Evolutionary conservation across 1,284 basidiomycete genomes (phyloP), one percentile per base, ranked within the genome.

Genomic region (Sanghuangporus sanghuang): DNA sequence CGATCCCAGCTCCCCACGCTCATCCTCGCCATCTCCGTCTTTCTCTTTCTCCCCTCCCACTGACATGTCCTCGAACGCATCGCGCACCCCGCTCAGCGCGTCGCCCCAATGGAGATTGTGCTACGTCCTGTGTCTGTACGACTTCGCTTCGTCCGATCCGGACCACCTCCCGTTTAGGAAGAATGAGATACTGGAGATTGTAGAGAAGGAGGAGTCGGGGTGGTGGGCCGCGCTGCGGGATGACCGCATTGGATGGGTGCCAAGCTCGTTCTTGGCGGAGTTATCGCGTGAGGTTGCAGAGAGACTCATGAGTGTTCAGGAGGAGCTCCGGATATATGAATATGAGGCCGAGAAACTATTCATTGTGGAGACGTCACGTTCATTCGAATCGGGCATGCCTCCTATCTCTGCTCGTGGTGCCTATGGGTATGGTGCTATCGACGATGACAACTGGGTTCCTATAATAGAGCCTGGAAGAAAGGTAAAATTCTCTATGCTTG

Each of bases 151-250:
- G 2, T 75, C 79, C 18, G 90, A 90, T 67, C 73, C 78, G 11
- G 81, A 80, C 68, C 85, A 87, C 64, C 78, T 91, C 16, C 75
- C 81, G 1, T 90, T 91, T 72, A 73, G 73, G 44, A 82, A 82
- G 74, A 82, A 84, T 66, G 89, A 91, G 67, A 80, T 90, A 11
- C 74, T 92, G 36, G 80, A 83, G 36, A 77, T 92, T 57, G 77
- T 91, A 48, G 84, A 84, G 72, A 78, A 81, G 71, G 87, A 90
- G 72, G 78, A 80, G n/a, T 82, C 84, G 3, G 89, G 90, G 6
- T 91, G 89, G 89, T 91, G 88, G 87, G 89, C 87, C 35, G 90
- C 89, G 36, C 80, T 87, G 72, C 79, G 82, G n/a, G 75, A 74
- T 8, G 79, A 80, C 49, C 73, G 73, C 42, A 79, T 89, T 49